A percentile compares a stretch with the other conserved stretches of the same genome.
phyloP scores from a whole-genome alignment of 208 protist species.

The Hexamita inflata region DNA sequence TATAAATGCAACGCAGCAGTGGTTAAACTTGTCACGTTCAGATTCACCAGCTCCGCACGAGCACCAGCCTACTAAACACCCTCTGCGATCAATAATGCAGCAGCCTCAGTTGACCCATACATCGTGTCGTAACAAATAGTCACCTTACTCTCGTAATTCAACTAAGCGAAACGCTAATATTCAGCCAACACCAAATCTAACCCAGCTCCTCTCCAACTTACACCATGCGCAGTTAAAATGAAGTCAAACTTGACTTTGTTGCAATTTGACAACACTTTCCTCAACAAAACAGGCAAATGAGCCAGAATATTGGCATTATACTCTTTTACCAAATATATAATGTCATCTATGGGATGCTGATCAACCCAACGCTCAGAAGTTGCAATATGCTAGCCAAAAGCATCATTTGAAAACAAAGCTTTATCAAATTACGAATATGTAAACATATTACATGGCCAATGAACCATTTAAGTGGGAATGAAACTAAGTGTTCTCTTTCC shows the following conservation, averaged over 20 bases:
- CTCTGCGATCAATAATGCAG: neutral
- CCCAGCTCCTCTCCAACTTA: neutral
- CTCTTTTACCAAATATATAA: conserved; percentile 2
- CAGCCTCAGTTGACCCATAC: neutral
- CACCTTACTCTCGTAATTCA: neutral
- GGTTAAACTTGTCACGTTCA: neutral
- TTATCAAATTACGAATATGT: neutral
- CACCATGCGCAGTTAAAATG: conserved; percentile 8
- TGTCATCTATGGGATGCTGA: neutral
- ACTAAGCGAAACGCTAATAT: neutral
- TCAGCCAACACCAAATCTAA: neutral
- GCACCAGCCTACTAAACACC: neutral
- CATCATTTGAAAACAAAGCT: conserved; percentile 17
- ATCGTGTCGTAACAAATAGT: conserved; percentile 1
- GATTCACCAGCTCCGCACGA: neutral
- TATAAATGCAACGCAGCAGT: neutral
- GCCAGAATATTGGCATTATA: conserved; percentile 23
- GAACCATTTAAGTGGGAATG: neutral
- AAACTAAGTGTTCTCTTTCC: conserved; percentile 23
- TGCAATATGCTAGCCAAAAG: conserved; percentile 23
- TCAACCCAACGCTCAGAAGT: conserved; percentile 6
- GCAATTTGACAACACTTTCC: neutral
- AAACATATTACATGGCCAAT: conserved; percentile 6
- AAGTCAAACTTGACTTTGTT: neutral
- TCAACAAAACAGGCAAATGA: neutral